A percentile compares a stretch with the other conserved stretches of the same genome.
Conservation (phyloP, 2,329 filamentous ascomycete genomes). For the Pyrenochaeta sp. region DNA sequence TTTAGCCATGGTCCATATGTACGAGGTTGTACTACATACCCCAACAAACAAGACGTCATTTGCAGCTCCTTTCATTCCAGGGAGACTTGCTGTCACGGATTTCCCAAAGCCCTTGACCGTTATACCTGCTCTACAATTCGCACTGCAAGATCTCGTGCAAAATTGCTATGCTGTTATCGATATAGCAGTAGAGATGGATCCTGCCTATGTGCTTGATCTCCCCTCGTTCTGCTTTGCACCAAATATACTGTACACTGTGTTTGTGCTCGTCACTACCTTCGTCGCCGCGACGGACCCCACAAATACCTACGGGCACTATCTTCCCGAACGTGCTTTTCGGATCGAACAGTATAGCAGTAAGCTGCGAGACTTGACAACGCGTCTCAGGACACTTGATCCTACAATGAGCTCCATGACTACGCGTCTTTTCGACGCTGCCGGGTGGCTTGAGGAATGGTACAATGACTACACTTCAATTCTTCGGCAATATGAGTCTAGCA, state of each 20-base stretch:
- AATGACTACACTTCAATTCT: conserved; percentile 32
- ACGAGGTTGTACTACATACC: conserved; percentile 33
- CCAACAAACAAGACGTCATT: conserved; percentile 36
- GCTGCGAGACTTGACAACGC: conserved; percentile 20
- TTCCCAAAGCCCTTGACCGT: conserved; percentile 28
- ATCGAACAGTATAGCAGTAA: conserved; percentile 30
- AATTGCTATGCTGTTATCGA: conserved; percentile 35
- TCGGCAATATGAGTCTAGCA: conserved; percentile 33
- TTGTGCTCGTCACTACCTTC: conserved; percentile 31
- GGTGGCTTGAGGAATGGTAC: conserved; percentile 36
- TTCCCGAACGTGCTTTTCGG: conserved; percentile 23
- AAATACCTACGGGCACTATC: conserved; percentile 32
- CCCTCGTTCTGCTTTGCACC: conserved; percentile 35
- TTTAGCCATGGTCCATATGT: conserved; percentile 30
- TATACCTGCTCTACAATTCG: conserved; percentile 21
- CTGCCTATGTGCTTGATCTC: conserved; percentile 27
- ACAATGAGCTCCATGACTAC: conserved; percentile 35
- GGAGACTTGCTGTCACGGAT: conserved; percentile 33
- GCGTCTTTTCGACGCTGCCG: conserved; percentile 35
- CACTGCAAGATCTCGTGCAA: conserved; percentile 23
- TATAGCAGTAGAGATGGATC: conserved; percentile 29
- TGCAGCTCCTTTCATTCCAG: conserved; percentile 34
- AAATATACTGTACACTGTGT: conserved; percentile 30
- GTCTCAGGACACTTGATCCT: conserved; percentile 26
- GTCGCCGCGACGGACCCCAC: conserved; percentile 28